These are phyloP conservation scores for Apiospora hydei DNA, from an alignment of 2,329 filamentous ascomycete genomes.

Conservation along the genomic window DNA sequence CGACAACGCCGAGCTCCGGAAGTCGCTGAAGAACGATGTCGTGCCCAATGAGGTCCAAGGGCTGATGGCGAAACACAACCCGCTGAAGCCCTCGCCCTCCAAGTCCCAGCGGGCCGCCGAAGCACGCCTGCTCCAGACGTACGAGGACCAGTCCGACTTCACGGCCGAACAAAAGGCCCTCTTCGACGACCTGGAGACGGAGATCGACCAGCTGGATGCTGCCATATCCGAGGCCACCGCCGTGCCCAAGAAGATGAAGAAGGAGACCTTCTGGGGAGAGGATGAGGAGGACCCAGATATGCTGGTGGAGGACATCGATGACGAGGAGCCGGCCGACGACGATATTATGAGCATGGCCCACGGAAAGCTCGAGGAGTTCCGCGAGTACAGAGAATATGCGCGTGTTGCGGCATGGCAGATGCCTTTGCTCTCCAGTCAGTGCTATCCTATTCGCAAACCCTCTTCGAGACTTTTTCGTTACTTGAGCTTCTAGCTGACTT, in stretches of 20 bases:
- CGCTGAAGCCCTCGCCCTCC: neutral
- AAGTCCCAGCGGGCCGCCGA: neutral
- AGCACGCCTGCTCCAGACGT: neutral
- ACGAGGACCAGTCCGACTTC: neutral
- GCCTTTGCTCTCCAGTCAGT: conserved; percentile 85
- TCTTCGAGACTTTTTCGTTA: neutral
- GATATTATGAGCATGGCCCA: conserved; percentile 87
- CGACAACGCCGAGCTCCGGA: neutral
- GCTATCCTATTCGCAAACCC: neutral
- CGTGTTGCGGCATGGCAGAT: conserved; percentile 94
- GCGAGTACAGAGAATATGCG: conserved; percentile 88
- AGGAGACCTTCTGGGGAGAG: conserved; percentile 37
- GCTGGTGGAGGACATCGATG: conserved; percentile 36
- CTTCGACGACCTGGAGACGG: conserved; percentile 39
- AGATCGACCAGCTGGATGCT: conserved; percentile 42
- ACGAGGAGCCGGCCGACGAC: conserved; percentile 75
- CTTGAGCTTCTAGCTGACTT: conserved; percentile 26
- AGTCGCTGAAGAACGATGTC: neutral
- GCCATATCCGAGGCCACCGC: conserved; percentile 42
- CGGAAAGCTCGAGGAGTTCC: conserved; percentile 84
- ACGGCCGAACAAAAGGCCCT: conserved; percentile 34
- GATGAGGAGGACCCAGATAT: conserved; percentile 40
- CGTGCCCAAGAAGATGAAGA: conserved; percentile 16
- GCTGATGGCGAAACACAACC: neutral
- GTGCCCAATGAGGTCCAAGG: conserved; percentile 2